Evolutionary conservation across 2,329 filamentous ascomycete genomes (phyloP), one percentile per base, ranked within the genome.

Genomic region (Drechmeria coniospora): DNA sequence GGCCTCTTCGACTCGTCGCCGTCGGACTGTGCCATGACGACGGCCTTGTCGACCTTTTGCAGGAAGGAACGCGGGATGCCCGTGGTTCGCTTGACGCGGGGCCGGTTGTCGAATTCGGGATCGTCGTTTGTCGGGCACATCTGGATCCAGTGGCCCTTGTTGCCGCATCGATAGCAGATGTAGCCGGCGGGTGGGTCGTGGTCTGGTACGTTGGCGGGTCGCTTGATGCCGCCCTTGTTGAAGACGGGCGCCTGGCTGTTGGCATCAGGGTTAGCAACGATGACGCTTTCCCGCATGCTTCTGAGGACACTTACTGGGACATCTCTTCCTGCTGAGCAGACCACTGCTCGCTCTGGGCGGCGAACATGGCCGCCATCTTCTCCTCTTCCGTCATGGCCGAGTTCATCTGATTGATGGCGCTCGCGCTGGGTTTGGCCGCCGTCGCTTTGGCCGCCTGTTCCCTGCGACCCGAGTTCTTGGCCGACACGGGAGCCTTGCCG

Each of bases 111-210:
- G 53, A 86, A 95, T 35, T 84, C 86, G 3, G 90, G 87, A 40
- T 98, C 86, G 50, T 93, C 83, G 51, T 98, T 98, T n/a, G 87
- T 98, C 6, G 90, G 90, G 47, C 90, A 98, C 28, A 82, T 72
- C 57, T 95, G 87, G 36, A 98, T 98, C 87, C 87, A 98, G 53
- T 98, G 90, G n/a, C 86, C 90, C 58, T 94, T 94, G 53, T 94
- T 79, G 35, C 84, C 80, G 54, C 90, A 98, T 27, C 90, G 78
- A 50, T 94, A 93, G 57, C 90, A 98, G 35, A 94, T 78, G 53
- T 98, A 98, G 29, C 86, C 86, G 29, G 80, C 79, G 1, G 90
- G 90, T 3, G 90, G 86, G 25, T 90, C 83, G 46, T 93, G 86
- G 42, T 92, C 86, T 4, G 90, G 90, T 16, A 92, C 79, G 38